Conservation (phyloP, 2,329 filamentous ascomycete species). For the Fusarium citri region DNA sequence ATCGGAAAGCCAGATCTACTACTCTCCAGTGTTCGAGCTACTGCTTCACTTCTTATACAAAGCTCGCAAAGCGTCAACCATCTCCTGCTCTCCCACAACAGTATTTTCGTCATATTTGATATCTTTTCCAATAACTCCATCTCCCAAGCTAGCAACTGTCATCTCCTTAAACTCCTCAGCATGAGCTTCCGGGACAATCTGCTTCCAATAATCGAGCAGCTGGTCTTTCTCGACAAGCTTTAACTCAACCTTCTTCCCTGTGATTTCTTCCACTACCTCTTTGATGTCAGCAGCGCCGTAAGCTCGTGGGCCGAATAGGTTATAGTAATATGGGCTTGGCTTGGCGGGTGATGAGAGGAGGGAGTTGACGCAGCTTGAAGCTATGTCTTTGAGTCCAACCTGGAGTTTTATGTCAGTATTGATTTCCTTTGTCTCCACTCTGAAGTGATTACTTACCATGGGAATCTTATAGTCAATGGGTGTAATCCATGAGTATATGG, state of each 20-base stretch:
- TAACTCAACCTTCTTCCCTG: slow-evolving; percentile 43
- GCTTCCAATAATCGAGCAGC: slow-evolving; percentile 42
- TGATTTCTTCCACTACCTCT: slow-evolving; percentile 43
- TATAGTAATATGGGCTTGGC: slow-evolving; percentile 33
- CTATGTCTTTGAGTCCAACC: slow-evolving; percentile 49
- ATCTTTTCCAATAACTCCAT: slow-evolving; percentile 43
- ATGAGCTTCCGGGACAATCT: slow-evolving; percentile 37
- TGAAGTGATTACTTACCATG: slow-evolving; percentile 38
- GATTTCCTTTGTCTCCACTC: background rate
- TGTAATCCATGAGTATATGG: slow-evolving; percentile 45
- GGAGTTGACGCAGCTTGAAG: slow-evolving; percentile 40
- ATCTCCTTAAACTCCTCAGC: slow-evolving; percentile 48
- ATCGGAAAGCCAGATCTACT: no score
- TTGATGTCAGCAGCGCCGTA: slow-evolving; percentile 49
- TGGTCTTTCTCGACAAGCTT: slow-evolving; percentile 38
- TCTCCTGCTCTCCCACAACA: slow-evolving; percentile 40
- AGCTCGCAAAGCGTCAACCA: slow-evolving; percentile 42
- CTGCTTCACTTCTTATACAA: slow-evolving; percentile 11
- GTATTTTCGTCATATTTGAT: slow-evolving; percentile 43
- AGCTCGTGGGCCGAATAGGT: slow-evolving; percentile 46
- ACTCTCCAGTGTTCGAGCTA: background rate
- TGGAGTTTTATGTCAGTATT: slow-evolving; percentile 9
- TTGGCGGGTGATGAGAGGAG: slow-evolving; percentile 33
- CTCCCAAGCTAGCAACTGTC: slow-evolving; percentile 39
- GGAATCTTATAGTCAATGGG: slow-evolving; percentile 49